Evolutionary conservation across 2,329 filamentous ascomycete species (phyloP), one percentile per base, ranked within the genome.

Genomic region (Diaporthe capsici): DNA sequence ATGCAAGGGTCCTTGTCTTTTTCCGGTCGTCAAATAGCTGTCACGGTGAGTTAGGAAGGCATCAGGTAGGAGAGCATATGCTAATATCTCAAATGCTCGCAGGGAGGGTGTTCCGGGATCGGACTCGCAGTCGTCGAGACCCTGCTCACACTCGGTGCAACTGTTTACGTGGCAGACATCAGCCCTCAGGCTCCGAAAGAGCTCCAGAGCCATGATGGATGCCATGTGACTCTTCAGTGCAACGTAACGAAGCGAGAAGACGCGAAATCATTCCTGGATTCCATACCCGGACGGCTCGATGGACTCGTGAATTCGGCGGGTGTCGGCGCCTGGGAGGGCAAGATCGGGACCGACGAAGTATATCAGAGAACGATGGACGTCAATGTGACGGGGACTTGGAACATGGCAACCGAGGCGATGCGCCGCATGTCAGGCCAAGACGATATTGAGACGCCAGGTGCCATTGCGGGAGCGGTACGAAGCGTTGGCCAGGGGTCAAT

Each of bases 51-150:
- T 63, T 12, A 22, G 3, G 15, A 25, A 31, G 4, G 3, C 5
- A 44, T 22, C 37, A 17, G 8, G 37, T 3, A 5, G n/a, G 22
- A 4, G 42, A 28, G 20, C n/a, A 8, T 10, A 4, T 44, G 31
- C 37, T 61, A 61, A 61, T 2, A 28, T 28, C 37, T 44, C 12
- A 22, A 49, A 49, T 49, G 44, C 44, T 49, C 44, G n/a, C 8
- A 61, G 58, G 58, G 58, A 42, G 58, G 58, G 13, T 61, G 58
- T 15, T 61, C 58, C 28, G 58, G 58, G n/a, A 61, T 61, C 28
- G 58, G 58, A 17, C 58, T 61, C 3, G 58, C 58, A 61, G 58
- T 61, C 58, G 10, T n/a, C 37, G 28, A 25, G 37, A 61, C 58
- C 17, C 37, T 61, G 6, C 58, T 61, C 15, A n/a, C 58, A 15